Evolutionary conservation across 225 moss, liverwort and hornwort species (phyloP), one percentile per base, ranked within the genome.

Genomic region (Pleurozium schreberi): DNA sequence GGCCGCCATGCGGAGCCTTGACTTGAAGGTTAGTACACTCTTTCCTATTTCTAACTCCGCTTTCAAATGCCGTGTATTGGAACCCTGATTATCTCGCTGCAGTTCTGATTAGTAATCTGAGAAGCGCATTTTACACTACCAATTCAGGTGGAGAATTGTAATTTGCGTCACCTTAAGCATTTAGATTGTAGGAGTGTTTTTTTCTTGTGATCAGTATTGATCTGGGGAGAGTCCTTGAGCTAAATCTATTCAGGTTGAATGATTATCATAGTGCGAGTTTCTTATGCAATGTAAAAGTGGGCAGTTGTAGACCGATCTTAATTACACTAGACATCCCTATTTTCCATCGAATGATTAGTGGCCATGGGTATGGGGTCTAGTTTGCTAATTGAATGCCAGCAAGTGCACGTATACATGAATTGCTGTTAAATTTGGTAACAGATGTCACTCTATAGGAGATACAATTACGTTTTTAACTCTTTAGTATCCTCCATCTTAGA

Each of bases 1-100:
- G 90, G 88, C 88, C 22, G 84, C 88, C 40, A 43, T 84, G 81
- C 90, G 45, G 83, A 91, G 85, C 61, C 69, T 92, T 18, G 85
- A 87, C 77, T 70, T 88, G 73, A 88, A 92, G 88, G 90, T 92
- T 31, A 63, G 84, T 60, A 27, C 40, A 31, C 26, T 83, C 50
- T 73, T 59, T 82, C 61, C 60, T 49, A 50, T 68, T 74, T 45
- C 49, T 34, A 34, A 49, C 36, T 60, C 79, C 47, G 69, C 55
- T 77, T 30, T 31, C 9, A 11, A 53, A 70, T 40, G 65, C 18
- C 60, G 45, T 61, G 61, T 42, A 47, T 55, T 69, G 31, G 18
- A 69, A 12, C 50, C 60, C 70, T 62, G 34, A 61, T 53, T 62
- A 21, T 64, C 14, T 40, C 11, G 42, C 71, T 62, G 62, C 68